phyloP scores from a whole-genome alignment of 306 rosid species.

The Arachis stenosperma region DNA sequence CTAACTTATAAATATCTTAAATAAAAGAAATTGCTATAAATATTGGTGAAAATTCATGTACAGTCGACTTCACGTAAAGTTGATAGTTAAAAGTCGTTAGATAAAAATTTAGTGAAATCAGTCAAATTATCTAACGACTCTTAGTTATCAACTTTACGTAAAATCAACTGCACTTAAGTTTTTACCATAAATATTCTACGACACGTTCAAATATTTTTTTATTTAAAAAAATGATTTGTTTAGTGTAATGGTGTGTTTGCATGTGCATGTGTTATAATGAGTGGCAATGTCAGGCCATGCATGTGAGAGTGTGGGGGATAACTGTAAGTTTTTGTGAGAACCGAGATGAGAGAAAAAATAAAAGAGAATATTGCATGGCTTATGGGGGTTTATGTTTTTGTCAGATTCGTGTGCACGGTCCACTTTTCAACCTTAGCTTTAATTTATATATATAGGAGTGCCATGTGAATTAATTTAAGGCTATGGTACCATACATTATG shows the following conservation, averaged over 20 bases:
- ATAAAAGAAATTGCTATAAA: too few relatives aligned
- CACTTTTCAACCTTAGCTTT: slow-evolving; percentile 42
- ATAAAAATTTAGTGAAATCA: too few relatives aligned
- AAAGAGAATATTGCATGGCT: slow-evolving; percentile 62
- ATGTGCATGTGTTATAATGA: slow-evolving; percentile 86
- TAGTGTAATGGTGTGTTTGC: slow-evolving; percentile 50
- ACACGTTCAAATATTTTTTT: too few relatives aligned
- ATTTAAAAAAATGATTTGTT: not conserved
- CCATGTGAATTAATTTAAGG: slow-evolving; percentile 54
- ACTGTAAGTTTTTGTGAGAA: slow-evolving; percentile 46
- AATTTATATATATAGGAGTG: slow-evolving; percentile 41
- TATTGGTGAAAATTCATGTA: too few relatives aligned
- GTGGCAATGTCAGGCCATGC: slow-evolving; percentile 85
- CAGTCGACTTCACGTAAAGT: too few relatives aligned
- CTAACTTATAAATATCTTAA: too few relatives aligned
- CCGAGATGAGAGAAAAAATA: slow-evolving; percentile 38
- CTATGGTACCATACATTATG: not conserved
- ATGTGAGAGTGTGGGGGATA: slow-evolving; percentile 73
- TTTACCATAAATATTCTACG: too few relatives aligned
- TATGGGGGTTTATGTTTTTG: slow-evolving; percentile 52
- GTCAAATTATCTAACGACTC: too few relatives aligned
- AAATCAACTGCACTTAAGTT: too few relatives aligned
- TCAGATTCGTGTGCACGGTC: slow-evolving; percentile 59
- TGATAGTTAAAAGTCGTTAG: too few relatives aligned
- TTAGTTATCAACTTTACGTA: too few relatives aligned